Evolutionary conservation across 2,329 filamentous ascomycete species (phyloP).

Genomic region (Zalaria obscura): DNA sequence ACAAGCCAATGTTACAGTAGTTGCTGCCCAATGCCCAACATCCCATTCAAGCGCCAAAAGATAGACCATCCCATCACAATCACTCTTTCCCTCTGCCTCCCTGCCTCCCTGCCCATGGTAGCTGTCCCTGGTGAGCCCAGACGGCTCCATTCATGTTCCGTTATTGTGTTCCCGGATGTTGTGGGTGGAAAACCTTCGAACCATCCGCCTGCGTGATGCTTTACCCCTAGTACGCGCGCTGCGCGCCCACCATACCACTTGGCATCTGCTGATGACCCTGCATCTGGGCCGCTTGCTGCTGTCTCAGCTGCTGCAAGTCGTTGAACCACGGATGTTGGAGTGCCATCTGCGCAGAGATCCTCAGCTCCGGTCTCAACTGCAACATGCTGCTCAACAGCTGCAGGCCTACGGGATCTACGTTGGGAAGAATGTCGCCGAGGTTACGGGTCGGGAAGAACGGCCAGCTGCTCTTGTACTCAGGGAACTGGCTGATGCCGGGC

Average conservation of each 20-base stretch:
- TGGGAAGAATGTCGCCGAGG: constrained; percentile 69
- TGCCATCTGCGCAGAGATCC: constrained; percentile 76
- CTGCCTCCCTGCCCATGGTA: no score
- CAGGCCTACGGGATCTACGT: constrained; percentile 77
- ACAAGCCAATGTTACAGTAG: no score
- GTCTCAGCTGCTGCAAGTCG: constrained; percentile 43
- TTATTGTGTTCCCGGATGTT: no score
- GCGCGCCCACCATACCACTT: constrained; percentile 4
- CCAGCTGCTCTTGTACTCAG: constrained; percentile 95
- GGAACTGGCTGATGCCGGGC: constrained; percentile 87
- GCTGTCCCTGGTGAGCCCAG: no score
- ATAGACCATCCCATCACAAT: no score
- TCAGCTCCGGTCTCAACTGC: constrained; percentile 79
- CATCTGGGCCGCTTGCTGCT: constrained; percentile 5
- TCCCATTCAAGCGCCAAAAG: no score
- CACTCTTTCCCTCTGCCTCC: no score
- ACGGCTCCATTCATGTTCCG: no score
- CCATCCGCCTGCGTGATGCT: no score
- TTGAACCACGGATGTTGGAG: constrained; percentile 87
- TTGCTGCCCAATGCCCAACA: no score
- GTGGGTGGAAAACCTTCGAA: no score
- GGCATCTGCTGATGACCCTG: constrained; percentile 7
- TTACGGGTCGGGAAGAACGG: constrained; percentile 92
- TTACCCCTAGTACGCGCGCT: constrained; percentile 6
- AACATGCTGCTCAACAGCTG: constrained; percentile 84